Conservation (phyloP, 345 rosid species). For the Citrus inodora region DNA sequence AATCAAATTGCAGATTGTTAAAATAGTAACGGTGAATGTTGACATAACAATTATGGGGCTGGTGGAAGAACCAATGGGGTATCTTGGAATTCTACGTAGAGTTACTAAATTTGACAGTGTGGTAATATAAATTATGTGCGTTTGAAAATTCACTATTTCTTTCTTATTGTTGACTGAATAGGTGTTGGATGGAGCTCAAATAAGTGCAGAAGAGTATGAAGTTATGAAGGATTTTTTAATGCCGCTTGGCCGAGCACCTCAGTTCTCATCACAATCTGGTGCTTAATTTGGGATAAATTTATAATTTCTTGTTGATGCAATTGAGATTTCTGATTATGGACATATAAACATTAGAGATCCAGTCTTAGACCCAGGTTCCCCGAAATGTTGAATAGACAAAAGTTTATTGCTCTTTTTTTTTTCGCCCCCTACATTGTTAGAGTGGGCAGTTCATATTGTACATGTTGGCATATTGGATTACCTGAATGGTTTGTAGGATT, state of each 20-base stretch:
- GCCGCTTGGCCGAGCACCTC: constrained; percentile 82
- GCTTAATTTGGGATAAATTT: constrained; percentile 24
- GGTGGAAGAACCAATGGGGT: neutral
- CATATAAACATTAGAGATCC: neutral
- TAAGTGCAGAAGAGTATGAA: constrained; percentile 72
- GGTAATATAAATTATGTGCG: neutral
- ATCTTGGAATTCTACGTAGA: neutral
- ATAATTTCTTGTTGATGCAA: neutral
- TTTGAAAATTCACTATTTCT: neutral
- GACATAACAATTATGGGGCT: neutral
- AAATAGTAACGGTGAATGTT: neutral
- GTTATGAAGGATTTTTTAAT: constrained; percentile 68
- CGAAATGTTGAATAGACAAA: neutral
- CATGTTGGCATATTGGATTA: neutral
- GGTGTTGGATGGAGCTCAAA: constrained; percentile 67
- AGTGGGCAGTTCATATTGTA: neutral
- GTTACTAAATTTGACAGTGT: neutral
- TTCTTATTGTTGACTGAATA: constrained; percentile 29
- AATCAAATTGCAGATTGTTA: neutral
- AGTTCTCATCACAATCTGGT: constrained; percentile 55
- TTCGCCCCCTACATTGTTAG: neutral
- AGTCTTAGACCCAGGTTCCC: neutral
- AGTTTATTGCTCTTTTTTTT: neutral
- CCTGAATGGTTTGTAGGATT: neutral
- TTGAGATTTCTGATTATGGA: neutral